phyloP scores from a whole-genome alignment of 2,329 filamentous ascomycete genomes.

The Monilinia vaccinii-corymbosi region DNA sequence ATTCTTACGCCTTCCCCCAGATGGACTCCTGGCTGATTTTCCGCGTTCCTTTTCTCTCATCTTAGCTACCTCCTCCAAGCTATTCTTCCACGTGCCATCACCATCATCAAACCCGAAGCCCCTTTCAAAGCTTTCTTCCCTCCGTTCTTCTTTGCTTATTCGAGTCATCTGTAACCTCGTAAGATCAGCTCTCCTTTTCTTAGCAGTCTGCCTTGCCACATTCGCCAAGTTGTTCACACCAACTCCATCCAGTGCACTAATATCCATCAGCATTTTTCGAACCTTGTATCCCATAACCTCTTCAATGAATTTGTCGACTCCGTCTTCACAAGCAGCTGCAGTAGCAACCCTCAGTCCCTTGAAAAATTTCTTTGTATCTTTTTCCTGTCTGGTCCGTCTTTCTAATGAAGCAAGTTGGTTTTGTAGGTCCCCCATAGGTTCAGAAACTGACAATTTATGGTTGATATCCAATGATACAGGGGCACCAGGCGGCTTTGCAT shows the following conservation, averaged over 20 bases:
- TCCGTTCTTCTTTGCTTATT: not conserved
- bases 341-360: conserved; percentile 46
- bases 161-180: not conserved
- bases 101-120: not conserved
- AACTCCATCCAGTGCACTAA: conserved; percentile 42
- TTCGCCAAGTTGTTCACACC: conserved; percentile 20
- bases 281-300: conserved; percentile 44
- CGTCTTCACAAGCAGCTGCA: conserved; percentile 46
- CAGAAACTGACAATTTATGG: not conserved
- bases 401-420: not conserved
- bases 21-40: not conserved
- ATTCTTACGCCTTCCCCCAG: not conserved
- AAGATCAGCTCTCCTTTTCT: conserved; percentile 15
- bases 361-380: conserved; percentile 37
- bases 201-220: conserved; percentile 21
- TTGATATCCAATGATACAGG: not conserved
- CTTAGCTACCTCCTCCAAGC: not conserved
- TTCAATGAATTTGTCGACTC: conserved; percentile 43
- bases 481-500: not conserved
- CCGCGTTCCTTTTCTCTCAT: not conserved
- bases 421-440: not conserved
- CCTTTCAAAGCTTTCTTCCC: not conserved
- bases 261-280: conserved; percentile 45
- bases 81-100: not conserved
- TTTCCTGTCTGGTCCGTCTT: not conserved